These are phyloP conservation scores for Volvox africanus DNA, from an alignment of 139 green algal species.

Conservation along the genomic window DNA sequence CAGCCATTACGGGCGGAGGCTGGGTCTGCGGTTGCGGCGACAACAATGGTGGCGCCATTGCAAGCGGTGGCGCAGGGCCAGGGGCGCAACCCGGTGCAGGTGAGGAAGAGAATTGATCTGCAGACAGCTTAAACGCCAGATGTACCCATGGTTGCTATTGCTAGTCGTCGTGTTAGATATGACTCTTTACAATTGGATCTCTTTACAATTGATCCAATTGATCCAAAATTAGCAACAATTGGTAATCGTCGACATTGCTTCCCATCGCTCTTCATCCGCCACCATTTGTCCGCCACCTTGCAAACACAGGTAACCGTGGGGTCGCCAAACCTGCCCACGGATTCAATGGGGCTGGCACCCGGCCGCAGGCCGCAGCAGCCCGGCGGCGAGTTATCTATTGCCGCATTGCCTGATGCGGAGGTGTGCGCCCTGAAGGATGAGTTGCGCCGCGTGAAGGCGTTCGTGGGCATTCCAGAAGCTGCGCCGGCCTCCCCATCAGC, in stretches of 20 bases:
- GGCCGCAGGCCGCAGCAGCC: not conserved
- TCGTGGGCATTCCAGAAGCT: conserved; percentile 10
- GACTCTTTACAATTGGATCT: no score
- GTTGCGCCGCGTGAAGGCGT: conserved; percentile 17
- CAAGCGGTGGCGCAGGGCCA: not conserved
- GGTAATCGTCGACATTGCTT: no score
- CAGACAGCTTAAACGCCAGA: no score
- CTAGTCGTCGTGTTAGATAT: no score
- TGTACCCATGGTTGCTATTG: no score
- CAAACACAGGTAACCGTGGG: conserved; percentile 5
- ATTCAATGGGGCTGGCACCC: not conserved
- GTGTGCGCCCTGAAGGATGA: not conserved
- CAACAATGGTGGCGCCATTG: not conserved
- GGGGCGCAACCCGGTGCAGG: conserved; percentile 26
- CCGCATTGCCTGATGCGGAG: not conserved
- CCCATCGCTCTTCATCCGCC: no score
- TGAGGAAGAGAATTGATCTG: not conserved
- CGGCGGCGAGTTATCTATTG: not conserved
- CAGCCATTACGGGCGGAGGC: not conserved
- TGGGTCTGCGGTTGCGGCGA: not conserved
- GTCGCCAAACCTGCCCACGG: not conserved
- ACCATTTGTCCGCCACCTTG: not conserved
- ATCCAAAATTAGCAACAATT: no score
- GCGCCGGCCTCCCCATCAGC: not conserved
- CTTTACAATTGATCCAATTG: no score